Percentiles rank a stretch among this genome's conserved stretches.
Evolutionary conservation across 78 protist genomes (phyloP).

Genomic region (Isochrysis galbana): DNA sequence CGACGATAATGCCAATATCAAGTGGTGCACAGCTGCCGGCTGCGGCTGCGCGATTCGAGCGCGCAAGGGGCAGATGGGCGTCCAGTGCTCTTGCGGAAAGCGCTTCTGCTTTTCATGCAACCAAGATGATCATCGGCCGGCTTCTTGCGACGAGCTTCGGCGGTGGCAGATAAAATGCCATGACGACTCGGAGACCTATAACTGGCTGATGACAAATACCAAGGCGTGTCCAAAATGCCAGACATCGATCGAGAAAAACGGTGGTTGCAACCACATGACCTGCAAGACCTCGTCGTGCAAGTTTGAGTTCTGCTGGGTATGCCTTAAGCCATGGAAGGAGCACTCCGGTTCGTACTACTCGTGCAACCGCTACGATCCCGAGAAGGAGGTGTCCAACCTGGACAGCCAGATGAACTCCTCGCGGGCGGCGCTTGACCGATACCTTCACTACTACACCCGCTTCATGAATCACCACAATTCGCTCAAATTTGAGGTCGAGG

Average conservation of each 20-base stretch:
- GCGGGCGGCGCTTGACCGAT: slow-evolving; percentile 50
- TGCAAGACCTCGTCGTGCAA: slow-evolving; percentile 51
- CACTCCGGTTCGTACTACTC: slow-evolving; percentile 45
- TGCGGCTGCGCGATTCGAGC: slow-evolving; percentile 30
- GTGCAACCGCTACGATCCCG: slow-evolving; percentile 22
- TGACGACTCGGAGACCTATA: slow-evolving; percentile 33
- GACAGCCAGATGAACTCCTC: neutral
- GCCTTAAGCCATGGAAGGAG: slow-evolving; percentile 64
- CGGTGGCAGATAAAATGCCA: slow-evolving; percentile 23
- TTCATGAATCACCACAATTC: slow-evolving; percentile 60
- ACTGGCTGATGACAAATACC: slow-evolving; percentile 27
- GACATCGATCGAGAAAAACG: slow-evolving; percentile 76
- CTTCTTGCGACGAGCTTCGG: slow-evolving; percentile 18
- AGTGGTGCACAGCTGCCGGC: slow-evolving; percentile 48
- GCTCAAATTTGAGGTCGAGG: slow-evolving; percentile 37
- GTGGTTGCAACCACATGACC: slow-evolving; percentile 90
- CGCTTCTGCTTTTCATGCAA: slow-evolving; percentile 25
- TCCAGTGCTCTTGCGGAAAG: slow-evolving; percentile 30
- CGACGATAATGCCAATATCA: slow-evolving; percentile 34
- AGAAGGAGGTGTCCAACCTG: neutral
- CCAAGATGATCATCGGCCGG: slow-evolving; percentile 27
- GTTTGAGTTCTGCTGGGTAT: slow-evolving; percentile 84
- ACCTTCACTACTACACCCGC: slow-evolving; percentile 73
- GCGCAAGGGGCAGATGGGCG: neutral
- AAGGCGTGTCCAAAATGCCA: slow-evolving; percentile 77